These are phyloP conservation scores for Flaveria bidentis DNA, from an alignment of 129 eudicot species.

Conservation along the genomic window DNA sequence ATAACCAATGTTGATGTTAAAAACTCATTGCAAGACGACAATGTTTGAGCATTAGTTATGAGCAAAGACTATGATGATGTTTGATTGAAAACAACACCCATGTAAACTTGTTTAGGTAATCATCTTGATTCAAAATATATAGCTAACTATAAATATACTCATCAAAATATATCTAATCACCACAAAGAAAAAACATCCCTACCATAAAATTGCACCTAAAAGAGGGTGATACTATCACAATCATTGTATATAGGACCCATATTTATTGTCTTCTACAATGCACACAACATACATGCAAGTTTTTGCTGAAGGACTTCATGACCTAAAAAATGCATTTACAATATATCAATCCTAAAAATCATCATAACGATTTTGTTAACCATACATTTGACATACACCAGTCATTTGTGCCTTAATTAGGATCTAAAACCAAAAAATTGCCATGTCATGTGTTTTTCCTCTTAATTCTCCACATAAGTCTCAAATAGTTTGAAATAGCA, in stretches of 20 bases:
- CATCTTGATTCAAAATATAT: background rate
- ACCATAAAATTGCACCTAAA: background rate
- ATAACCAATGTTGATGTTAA: background rate
- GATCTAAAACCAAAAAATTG: background rate
- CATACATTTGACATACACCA: background rate
- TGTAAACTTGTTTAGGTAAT: background rate
- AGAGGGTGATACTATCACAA: background rate
- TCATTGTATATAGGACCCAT: background rate
- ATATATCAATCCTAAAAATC: no score
- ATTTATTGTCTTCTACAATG: background rate
- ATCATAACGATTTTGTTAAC: background rate
- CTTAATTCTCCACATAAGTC: background rate
- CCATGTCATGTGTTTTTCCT: background rate
- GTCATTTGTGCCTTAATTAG: background rate
- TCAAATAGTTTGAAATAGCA: background rate
- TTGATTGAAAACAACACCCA: background rate
- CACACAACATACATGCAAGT: background rate
- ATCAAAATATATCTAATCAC: background rate
- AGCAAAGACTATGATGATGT: background rate
- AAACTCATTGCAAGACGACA: background rate
- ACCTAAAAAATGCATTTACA: background rate
- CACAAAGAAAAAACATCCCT: background rate
- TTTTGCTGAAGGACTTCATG: background rate
- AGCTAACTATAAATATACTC: background rate
- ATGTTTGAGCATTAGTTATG: background rate